Base-by-base conservation (phyloP, 306 rosid species). In the Astragalus membranaceus region DNA sequence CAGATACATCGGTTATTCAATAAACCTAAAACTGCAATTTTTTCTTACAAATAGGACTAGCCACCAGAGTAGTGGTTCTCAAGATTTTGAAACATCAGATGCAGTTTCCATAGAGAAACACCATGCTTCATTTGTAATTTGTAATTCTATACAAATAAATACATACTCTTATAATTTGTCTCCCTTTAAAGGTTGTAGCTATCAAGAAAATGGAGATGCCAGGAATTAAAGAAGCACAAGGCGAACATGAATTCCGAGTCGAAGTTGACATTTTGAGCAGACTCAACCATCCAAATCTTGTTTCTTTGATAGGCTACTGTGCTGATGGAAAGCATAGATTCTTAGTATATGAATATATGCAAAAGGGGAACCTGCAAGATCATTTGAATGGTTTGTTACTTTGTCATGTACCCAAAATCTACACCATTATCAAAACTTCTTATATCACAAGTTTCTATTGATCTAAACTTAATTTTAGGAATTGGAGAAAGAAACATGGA, bases 251-350 rank as follows among this genome's bases (percentile, higher is more conserved):
- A 68, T 90, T 94, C 50, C 82, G 97, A 2, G 96, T 94, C 1
- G 97, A 90, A 83, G 97, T 94, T 7, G 99, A 94, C 72, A 89
- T 94, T 64, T 76, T 90, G 86, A 94, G 97, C 91, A 80, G 98
- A 86, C 84, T 94, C 37, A 90, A 89, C 36, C 97, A 91, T 60
- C 97, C 90, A 69, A 94, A 94, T 85, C 90, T 94, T n/a, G 97
- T 91, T 64, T 82, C 92, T 26, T 75, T 94, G 84, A 91, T 85
- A 58, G 98, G 97, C 51, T 94, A 94, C 41, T 94, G 98, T 64
- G 98, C 98, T 4, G 98, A 94, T 69, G 97, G 98, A 64, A 94
- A 94, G 75, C 91, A 90, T 47, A 79, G 97, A 54, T 94, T 94
- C 80, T 84, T 94, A 16, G 98, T 94, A 4, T 94, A 94, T 3